Percentiles rank a stretch among this genome's conserved stretches.
phyloP scores from a whole-genome alignment of 2,329 filamentous ascomycete species.

The Pseudogymnoascus sp. region DNA sequence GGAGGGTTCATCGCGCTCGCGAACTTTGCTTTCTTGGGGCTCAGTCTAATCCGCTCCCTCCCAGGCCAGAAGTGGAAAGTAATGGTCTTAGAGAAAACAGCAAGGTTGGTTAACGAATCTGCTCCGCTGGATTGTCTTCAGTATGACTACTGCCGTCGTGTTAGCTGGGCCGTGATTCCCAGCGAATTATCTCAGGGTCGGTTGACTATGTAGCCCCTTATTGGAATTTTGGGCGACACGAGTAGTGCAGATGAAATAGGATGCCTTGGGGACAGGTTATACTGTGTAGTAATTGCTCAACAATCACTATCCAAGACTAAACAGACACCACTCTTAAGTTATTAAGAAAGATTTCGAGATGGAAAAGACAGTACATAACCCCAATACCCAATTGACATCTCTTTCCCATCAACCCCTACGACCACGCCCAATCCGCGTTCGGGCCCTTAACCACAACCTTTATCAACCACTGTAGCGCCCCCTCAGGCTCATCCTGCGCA shows the following conservation, averaged over 20 bases:
- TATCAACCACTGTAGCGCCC: not conserved
- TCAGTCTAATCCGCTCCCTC: not conserved
- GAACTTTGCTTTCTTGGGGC: not conserved
- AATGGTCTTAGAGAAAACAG: not conserved
- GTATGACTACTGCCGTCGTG: not conserved
- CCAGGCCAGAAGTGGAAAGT: not conserved
- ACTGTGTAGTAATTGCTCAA: not conserved
- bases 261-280: not conserved
- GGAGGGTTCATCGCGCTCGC: not conserved
- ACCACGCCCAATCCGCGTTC: not conserved
- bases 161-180: not conserved
- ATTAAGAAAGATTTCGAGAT: not conserved
- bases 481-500: not conserved
- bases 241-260: not conserved
- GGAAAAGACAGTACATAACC: not conserved
- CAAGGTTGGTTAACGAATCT: not conserved
- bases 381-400: not conserved
- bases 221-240: not conserved
- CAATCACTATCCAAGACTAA: not conserved
- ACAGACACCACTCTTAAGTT: not conserved
- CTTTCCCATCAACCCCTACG: not conserved
- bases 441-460: not conserved
- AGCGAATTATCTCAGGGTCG: not conserved
- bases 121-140: not conserved
- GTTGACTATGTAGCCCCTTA: not conserved